Base-by-base conservation (phyloP, 148 eudicot species). In the Selenicereus undatus region DNA sequence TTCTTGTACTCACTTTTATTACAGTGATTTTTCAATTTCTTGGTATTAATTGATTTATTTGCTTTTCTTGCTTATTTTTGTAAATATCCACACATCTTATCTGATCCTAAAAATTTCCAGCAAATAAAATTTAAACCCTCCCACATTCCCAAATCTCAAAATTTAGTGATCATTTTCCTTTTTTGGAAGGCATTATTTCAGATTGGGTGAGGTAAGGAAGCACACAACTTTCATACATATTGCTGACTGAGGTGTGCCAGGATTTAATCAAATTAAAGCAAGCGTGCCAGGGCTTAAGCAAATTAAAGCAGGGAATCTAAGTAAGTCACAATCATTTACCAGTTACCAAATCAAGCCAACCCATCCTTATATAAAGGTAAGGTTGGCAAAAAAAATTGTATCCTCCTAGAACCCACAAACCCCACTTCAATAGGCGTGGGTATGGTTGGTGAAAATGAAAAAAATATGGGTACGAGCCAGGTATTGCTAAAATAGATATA, bases 301-400 rank as follows among this genome's bases (percentile, higher is more conserved):
- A 79, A 71, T 70, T 70, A 45, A 62, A 5, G 27, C 11, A n/a
- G 56, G 74, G 83, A 80, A 81, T 80, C 86, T 84, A 21, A 80
- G 74, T 76, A 32, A 78, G 78, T 80, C 81, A 66, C 76, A n/a
- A 81, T 77, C 81, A 65, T 73, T 56, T 62, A 77, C 60, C 83
- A 77, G 77, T 77, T 27, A 81, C 60, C 71, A 77, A 75, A 81
- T 73, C 84, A 79, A 54, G 26, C n/a, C 42, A 1, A 5, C 18
- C 56, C 36, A 20, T 50, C 35, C 72, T 60, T 20, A 5, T 60
- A 42, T n/a, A n/a, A n/a, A n/a, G n/a, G n/a, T n/a, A n/a, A n/a
- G n/a, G n/a, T n/a, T n/a, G n/a, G n/a, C n/a, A n/a, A n/a, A n/a
- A n/a, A n/a, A n/a, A n/a, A n/a, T n/a, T n/a, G n/a, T n/a, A n/a